Percentiles rank a stretch among this genome's conserved stretches.
Conservation (phyloP, 2,329 filamentous ascomycete species). For the Seiridium cupressi region DNA sequence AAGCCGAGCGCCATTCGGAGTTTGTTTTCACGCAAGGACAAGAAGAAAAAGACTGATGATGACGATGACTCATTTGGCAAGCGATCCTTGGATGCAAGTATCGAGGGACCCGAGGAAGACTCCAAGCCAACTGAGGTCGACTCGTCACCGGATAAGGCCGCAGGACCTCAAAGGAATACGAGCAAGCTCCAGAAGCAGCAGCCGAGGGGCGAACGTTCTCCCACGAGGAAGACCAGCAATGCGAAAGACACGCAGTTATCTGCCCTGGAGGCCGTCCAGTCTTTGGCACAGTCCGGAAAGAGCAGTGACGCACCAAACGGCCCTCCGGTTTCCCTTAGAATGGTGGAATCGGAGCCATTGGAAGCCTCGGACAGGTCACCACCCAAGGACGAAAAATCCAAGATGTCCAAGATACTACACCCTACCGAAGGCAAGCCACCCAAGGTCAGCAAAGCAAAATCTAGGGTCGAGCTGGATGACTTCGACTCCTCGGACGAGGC, state of each 20-base stretch:
- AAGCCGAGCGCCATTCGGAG: conserved; percentile 48
- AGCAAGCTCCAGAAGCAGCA: conserved; percentile 72
- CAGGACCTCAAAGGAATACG: conserved; percentile 50
- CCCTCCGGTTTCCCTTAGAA: conserved; percentile 47
- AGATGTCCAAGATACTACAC: conserved; percentile 41
- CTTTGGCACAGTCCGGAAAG: conserved; percentile 25
- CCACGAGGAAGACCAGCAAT: conserved; percentile 36
- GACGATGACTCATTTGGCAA: conserved; percentile 63
- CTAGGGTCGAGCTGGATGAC: conserved; percentile 67
- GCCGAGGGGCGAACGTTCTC: conserved; percentile 47
- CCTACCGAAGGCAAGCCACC: conserved; percentile 33
- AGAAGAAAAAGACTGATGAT: conserved; percentile 54
- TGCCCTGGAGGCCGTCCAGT: conserved; percentile 34
- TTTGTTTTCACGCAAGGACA: conserved; percentile 61
- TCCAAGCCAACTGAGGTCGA: conserved; percentile 42
- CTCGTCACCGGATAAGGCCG: conserved; percentile 42
- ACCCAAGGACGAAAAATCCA: conserved; percentile 39
- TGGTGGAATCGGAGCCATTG: conserved; percentile 53
- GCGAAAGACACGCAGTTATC: conserved; percentile 16
- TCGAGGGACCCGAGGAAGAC: conserved; percentile 39
- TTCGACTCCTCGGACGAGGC: conserved; percentile 60
- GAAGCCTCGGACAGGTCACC: conserved; percentile 34
- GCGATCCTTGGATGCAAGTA: conserved; percentile 55
- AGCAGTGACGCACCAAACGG: conserved; percentile 39
- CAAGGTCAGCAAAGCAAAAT: conserved; percentile 57